These are phyloP conservation scores for Grigorovia yakushimaensis DNA, from an alignment of 805 yeast genomes.

Conservation along the genomic window DNA sequence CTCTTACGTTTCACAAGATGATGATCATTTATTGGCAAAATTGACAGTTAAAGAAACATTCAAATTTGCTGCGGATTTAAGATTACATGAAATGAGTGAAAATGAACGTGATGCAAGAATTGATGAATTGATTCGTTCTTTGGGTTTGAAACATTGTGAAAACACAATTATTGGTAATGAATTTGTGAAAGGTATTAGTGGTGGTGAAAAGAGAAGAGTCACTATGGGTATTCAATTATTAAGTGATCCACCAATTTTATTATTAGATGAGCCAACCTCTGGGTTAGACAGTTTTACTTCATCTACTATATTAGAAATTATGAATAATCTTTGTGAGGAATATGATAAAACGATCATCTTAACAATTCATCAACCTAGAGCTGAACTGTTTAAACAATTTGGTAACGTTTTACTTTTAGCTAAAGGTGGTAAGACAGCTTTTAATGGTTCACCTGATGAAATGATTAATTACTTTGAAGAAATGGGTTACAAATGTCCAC, in stretches of 20 bases:
- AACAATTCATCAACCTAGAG: slow-evolving; percentile 80
- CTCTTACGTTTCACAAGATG: slow-evolving; percentile 78
- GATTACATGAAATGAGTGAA: slow-evolving; percentile 40
- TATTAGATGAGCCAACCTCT: slow-evolving; percentile 84
- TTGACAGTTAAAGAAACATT: slow-evolving; percentile 74
- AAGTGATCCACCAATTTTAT: slow-evolving; percentile 58
- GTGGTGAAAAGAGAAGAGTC: slow-evolving; percentile 83
- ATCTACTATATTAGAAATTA: slow-evolving; percentile 49
- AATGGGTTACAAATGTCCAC: slow-evolving; percentile 50
- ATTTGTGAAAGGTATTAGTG: slow-evolving; percentile 60
- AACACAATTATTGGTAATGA: slow-evolving; percentile 61
- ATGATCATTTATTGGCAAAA: slow-evolving; percentile 57
- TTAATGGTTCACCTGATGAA: slow-evolving; percentile 44
- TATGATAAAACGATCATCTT: slow-evolving; percentile 58
- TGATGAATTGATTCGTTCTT: slow-evolving; percentile 48
- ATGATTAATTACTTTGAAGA: slow-evolving; percentile 40
- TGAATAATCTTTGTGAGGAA: slow-evolving; percentile 43
- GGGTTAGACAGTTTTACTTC: slow-evolving; percentile 81
- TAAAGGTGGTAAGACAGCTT: slow-evolving; percentile 62
- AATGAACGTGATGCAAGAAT: slow-evolving; percentile 41
- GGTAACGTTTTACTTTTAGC: slow-evolving; percentile 66
- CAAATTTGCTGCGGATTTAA: slow-evolving; percentile 56
- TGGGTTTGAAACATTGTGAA: slow-evolving; percentile 69
- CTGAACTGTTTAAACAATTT: slow-evolving; percentile 51
- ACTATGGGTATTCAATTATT: slow-evolving; percentile 73